Evolutionary conservation across 352 stramenopile genomes (phyloP).

Genomic region (Phytopythium montanum): DNA sequence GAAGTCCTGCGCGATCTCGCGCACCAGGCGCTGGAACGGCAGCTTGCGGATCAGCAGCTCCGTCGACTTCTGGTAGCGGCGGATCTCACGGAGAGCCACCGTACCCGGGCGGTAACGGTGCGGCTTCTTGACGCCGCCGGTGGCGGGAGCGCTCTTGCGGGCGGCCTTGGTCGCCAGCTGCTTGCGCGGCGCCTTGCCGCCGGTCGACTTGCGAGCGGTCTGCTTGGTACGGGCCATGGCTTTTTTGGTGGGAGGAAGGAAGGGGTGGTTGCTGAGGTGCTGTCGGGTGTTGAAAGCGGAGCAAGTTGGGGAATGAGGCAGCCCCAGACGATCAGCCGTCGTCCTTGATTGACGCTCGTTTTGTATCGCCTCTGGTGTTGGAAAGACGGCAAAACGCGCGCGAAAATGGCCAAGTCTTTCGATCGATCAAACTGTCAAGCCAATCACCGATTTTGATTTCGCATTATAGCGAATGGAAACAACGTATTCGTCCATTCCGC

Average conservation of each 20-base stretch:
- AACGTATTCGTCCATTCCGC: background rate
- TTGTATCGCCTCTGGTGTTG: background rate
- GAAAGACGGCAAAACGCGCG: too few relatives aligned
- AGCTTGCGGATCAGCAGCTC: slow-evolving; percentile 96
- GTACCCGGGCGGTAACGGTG: slow-evolving; percentile 84
- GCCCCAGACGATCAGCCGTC: background rate
- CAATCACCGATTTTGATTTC: slow-evolving; percentile 9
- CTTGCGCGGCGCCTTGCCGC: slow-evolving; percentile 93
- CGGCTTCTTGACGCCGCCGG: slow-evolving; percentile 93
- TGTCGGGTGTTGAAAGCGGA: slow-evolving; percentile 30
- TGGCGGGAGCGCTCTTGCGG: slow-evolving; percentile 90
- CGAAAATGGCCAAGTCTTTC: slow-evolving; percentile 8
- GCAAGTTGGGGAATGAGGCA: slow-evolving; percentile 55
- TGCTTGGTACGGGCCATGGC: slow-evolving; percentile 95
- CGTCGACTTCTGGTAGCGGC: slow-evolving; percentile 95
- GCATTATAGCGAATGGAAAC: slow-evolving; percentile 6
- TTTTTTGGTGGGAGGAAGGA: slow-evolving; percentile 26
- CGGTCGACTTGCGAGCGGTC: slow-evolving; percentile 94
- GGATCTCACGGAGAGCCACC: slow-evolving; percentile 95
- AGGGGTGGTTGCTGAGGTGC: slow-evolving; percentile 21
- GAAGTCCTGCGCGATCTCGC: slow-evolving; percentile 88
- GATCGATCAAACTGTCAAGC: slow-evolving; percentile 5
- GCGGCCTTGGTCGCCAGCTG: slow-evolving; percentile 92
- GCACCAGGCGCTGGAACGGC: slow-evolving; percentile 95
- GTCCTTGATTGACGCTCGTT: too few relatives aligned